Evolutionary conservation across 2,329 filamentous ascomycete genomes (phyloP), one percentile per base, ranked within the genome.

Genomic region (Botrytis aclada): DNA sequence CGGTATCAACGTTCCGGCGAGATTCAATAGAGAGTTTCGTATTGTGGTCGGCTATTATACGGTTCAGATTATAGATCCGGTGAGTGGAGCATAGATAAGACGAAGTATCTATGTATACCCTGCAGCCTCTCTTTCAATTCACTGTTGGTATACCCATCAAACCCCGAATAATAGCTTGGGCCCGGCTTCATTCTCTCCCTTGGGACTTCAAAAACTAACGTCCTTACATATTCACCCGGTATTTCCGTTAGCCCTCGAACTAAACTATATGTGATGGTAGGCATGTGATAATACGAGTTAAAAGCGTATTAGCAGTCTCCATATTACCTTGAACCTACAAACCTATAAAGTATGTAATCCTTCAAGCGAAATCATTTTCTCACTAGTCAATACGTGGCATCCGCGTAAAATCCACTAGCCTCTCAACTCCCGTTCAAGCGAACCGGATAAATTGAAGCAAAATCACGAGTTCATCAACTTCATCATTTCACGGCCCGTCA

Each of bases 391-490:
- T 69, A 69, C 65, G 54, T 61, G 67, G 56, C 67, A 61, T 61
- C 51, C 37, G 32, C 45, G 16, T 41, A 51, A 37, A 37, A 37
- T 32, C 25, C 25, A 56, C 47, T 41, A 29, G 34, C 47, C n/a
- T 41, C n/a, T 56, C n/a, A 41, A 67, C 65, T 41, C 65, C 47
- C 37, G 65, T 43, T 69, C 47, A 69, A 69, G 65, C 47, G 65
- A 69, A 56, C 10, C 9, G 39, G 67, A 39, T 45, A 45, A 70
- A 62, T 61, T 34, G 29, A n/a, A 39, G 32, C 43, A 39, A 25
- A 61, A 45, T 69, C 66, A 69, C 66, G 54, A 69, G 67, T 70
- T 62, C 67, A 70, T 60, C 37, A 62, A 43, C 39, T 61, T 62
- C 39, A 62, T 45, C 39, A n/a, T 69, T 70, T 37, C 67, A 62